A percentile compares a stretch with the other conserved stretches of the same genome.
Conservation (phyloP, 352 stramenopile genomes). For the Globisporangium acanthophoron region DNA sequence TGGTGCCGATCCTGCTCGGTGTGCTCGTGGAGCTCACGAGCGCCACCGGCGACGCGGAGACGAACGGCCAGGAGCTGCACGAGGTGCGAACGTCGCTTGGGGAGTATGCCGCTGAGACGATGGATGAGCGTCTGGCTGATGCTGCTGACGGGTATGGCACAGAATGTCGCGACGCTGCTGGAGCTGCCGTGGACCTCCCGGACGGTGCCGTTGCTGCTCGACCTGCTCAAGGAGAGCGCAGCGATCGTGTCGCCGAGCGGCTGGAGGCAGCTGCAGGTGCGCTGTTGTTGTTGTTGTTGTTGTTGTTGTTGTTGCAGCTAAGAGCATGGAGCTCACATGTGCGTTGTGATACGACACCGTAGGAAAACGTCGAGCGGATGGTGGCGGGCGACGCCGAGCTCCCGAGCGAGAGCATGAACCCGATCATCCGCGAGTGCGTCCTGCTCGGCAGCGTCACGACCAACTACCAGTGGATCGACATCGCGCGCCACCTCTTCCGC, state of each 20-base stretch:
- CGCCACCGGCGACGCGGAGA: not conserved
- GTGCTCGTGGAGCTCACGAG: constrained; percentile 29
- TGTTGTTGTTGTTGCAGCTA: not conserved
- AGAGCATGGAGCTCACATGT: not conserved
- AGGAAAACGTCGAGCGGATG: constrained; percentile 48
- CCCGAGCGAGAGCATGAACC: constrained; percentile 48
- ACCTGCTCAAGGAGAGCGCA: constrained; percentile 47
- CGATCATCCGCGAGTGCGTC: constrained; percentile 59
- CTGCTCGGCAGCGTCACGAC: constrained; percentile 38
- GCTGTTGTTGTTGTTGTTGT: not conserved
- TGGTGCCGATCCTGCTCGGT: constrained; percentile 50
- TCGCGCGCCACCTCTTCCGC: constrained; percentile 43
- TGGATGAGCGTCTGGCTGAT: not conserved
- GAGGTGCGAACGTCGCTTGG: constrained; percentile 16
- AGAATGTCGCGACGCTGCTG: constrained; percentile 59
- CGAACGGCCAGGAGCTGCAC: constrained; percentile 12
- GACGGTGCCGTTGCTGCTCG: constrained; percentile 51
- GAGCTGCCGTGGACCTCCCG: constrained; percentile 56
- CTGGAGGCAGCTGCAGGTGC: constrained; percentile 55
- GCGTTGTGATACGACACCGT: not conserved
- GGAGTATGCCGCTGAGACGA: too few relatives aligned
- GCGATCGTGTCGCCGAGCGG: constrained; percentile 33
- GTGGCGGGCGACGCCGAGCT: constrained; percentile 27
- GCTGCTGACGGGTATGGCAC: not conserved
- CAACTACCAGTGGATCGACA: constrained; percentile 41